Evolutionary conservation across 768 basidiomycete species (phyloP), one percentile per base, ranked within the genome.

Genomic region (Leucocoprinus leucothites): DNA sequence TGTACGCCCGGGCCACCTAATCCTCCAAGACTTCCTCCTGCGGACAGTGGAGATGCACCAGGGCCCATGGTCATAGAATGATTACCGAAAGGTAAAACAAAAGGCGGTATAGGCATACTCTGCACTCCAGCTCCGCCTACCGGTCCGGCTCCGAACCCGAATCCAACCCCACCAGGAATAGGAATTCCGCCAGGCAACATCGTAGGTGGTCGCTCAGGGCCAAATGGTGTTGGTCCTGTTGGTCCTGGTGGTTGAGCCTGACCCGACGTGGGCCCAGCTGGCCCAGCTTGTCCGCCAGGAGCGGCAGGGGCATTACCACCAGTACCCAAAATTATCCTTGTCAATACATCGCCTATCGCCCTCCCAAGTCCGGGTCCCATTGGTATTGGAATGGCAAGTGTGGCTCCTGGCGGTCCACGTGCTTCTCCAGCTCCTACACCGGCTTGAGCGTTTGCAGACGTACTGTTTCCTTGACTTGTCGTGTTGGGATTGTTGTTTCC

Each of bases 141-240:
- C 31, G 31, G 40, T 8, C 42, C 28, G 6, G 18, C 31, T 16
- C 16, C 24, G 44, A 21, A 22, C n/a, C 25, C 25, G 22, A 35
- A 19, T n/a, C 53, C 44, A 46, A 26, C 21, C 19, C 53, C 44
- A 1, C 22, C 43, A 26, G 47, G 35, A 16, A 48, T 34, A 14
- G 45, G 51, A 19, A 14, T 8, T n/a, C 34, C 8, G 18, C 36
- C 36, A 31, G 35, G 26, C 8, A 41, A 19, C 18, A 34, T 26
- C 13, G n/a, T 26, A 13, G 54, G 21, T 14, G 54, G 48, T 11
- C 54, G 22, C 47, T 56, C 54, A 22, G 54, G 54, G 1, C 48
- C 54, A 36, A 56, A 49, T 16, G 41, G 31, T 34, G 31, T 34
- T 34, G 31, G 16, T 24, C 47, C 21, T n/a, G n/a, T 25, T 4